Conservation (phyloP, 2,329 filamentous ascomycete genomes). For the Nothomitra cinnamomea region DNA sequence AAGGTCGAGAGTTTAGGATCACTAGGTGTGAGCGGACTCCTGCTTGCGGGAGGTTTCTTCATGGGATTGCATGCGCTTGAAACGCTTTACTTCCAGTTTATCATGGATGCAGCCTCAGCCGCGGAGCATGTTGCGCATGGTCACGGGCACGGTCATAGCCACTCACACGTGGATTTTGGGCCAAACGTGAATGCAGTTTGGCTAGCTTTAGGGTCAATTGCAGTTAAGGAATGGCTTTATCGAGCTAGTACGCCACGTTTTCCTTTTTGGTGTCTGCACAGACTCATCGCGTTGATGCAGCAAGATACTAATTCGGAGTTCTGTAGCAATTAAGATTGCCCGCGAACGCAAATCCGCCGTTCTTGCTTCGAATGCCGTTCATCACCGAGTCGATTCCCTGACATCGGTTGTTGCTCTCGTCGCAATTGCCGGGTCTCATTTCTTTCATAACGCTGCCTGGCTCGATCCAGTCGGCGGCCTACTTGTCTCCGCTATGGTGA, state of each 20-base stretch:
- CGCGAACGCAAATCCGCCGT: slow-evolving; percentile 89
- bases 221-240: slow-evolving; percentile 94
- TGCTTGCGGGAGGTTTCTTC: slow-evolving; percentile 76
- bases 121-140: slow-evolving; percentile 32
- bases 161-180: slow-evolving; percentile 32
- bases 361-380: slow-evolving; percentile 85
- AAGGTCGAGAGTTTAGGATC: slow-evolving; percentile 96
- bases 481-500: slow-evolving; percentile 82
- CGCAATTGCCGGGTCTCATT: slow-evolving; percentile 78
- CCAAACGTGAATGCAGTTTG: slow-evolving; percentile 90
- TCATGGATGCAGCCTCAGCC: slow-evolving; percentile 43
- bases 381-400: slow-evolving; percentile 89
- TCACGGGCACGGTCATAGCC: slow-evolving; percentile 45
- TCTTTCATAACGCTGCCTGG: slow-evolving; percentile 74
- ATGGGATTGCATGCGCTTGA: slow-evolving; percentile 70
- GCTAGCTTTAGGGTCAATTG: slow-evolving; percentile 77
- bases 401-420: slow-evolving; percentile 86
- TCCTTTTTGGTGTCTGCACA: not conserved
- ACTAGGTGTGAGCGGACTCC: slow-evolving; percentile 78
- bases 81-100: slow-evolving; percentile 54
- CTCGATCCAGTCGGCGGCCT: slow-evolving; percentile 87
- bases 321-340: slow-evolving; percentile 79
- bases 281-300: not conserved
- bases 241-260: slow-evolving; percentile 58
- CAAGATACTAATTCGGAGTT: slow-evolving; percentile 5